Conservation (phyloP, 2,329 filamentous ascomycete genomes). For the Mollisia scopiformis region DNA sequence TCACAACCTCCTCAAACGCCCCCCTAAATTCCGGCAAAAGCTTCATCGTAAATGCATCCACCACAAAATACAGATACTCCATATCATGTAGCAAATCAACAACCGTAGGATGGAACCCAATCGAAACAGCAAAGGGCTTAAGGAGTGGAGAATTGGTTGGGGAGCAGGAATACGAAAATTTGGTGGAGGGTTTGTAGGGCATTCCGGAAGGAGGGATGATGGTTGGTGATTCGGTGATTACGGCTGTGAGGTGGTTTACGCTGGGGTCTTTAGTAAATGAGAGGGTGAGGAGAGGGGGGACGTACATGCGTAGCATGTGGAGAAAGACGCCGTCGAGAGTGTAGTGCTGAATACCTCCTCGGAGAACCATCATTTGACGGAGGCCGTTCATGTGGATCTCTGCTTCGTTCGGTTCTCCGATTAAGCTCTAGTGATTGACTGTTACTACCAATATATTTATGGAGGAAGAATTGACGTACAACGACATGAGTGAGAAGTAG, state of each 20-base stretch:
- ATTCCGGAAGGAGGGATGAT: neutral
- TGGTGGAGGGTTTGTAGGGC: neutral
- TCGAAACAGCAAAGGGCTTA: conserved; percentile 7
- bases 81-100: conserved; percentile 17
- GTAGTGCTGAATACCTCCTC: conserved; percentile 17
- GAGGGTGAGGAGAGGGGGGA: neutral
- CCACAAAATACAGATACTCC: conserved; percentile 12
- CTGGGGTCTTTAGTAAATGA: neutral
- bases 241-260: conserved; percentile 23
- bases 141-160: conserved; percentile 12
- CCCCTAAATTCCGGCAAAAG: conserved; percentile 1
- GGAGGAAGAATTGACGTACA: conserved; percentile 3
- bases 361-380: conserved; percentile 17
- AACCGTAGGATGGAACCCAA: conserved; percentile 18
- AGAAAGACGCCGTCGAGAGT: conserved; percentile 19
- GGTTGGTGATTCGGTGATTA: conserved; percentile 17
- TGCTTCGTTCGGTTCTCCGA: conserved; percentile 19
- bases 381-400: conserved; percentile 22
- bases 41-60: conserved; percentile 18
- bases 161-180: neutral
- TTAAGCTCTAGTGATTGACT: conserved; percentile 11
- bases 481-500: conserved; percentile 20
- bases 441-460: neutral
- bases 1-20: conserved; percentile 13
- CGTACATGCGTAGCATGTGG: conserved; percentile 27